phyloP scores from a whole-genome alignment of 805 yeast genomes.

The Yamadazyma takamatsuzukensis region DNA sequence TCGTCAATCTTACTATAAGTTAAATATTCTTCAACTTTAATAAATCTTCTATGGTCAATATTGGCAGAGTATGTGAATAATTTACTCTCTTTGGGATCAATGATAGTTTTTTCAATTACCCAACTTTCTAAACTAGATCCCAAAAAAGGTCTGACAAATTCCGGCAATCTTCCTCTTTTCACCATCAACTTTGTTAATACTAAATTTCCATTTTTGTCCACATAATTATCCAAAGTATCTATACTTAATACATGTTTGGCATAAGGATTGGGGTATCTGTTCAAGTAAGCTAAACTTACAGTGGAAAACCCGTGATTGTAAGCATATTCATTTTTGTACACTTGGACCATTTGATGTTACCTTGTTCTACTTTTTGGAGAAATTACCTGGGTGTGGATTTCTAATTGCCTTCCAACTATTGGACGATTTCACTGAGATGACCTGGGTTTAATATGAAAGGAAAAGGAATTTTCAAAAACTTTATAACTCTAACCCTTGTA shows the following conservation, averaged over 20 bases:
- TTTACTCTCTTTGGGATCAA: constrained; percentile 55
- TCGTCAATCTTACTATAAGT: constrained; percentile 42
- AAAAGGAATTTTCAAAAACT: too few relatives aligned
- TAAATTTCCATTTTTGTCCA: constrained; percentile 62
- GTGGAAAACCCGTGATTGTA: constrained; percentile 58
- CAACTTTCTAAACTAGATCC: constrained; percentile 70
- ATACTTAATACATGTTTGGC: constrained; percentile 80
- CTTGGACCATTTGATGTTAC: constrained; percentile 34
- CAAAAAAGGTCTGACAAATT: constrained; percentile 71
- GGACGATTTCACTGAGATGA: too few relatives aligned
- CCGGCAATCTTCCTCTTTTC: constrained; percentile 78
- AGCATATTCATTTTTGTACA: constrained; percentile 27
- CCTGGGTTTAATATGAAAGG: too few relatives aligned
- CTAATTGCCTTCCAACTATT: too few relatives aligned
- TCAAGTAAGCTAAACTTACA: constrained; percentile 71
- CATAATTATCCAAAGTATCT: constrained; percentile 64
- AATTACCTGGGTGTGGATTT: too few relatives aligned
- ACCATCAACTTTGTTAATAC: constrained; percentile 70
- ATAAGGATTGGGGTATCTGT: constrained; percentile 65
- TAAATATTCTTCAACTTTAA: constrained; percentile 76
- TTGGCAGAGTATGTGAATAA: constrained; percentile 75
- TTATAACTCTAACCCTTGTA: too few relatives aligned
- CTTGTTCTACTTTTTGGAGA: too few relatives aligned
- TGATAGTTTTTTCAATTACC: constrained; percentile 75
- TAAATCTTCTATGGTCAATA: constrained; percentile 75